phyloP scores from a whole-genome alignment of 2,329 filamentous ascomycete species.

The Epichloe bromicola region DNA sequence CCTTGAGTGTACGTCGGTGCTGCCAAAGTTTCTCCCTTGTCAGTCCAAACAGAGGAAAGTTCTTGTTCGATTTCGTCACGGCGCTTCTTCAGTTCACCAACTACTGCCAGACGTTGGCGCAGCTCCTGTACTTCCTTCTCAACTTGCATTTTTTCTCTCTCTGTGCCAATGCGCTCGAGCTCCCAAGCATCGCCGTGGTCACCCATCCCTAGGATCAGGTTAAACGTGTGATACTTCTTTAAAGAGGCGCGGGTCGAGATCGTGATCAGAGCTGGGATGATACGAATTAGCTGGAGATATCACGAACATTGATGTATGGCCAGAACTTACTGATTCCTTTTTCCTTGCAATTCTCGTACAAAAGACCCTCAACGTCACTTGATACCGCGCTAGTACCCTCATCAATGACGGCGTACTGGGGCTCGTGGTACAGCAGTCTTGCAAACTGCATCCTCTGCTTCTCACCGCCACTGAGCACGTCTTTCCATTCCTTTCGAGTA shows the following conservation, averaged over 20 bases:
- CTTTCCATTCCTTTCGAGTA: conserved; percentile 95
- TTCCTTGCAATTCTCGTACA: conserved; percentile 89
- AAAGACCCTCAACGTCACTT: conserved; percentile 80
- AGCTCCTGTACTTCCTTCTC: conserved; percentile 84
- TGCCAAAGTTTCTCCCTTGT: conserved; percentile 33
- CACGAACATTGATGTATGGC: background rate
- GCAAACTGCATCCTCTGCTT: conserved; percentile 94
- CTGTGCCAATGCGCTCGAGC: conserved; percentile 85
- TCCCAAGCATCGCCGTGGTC: conserved; percentile 79
- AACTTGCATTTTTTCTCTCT: conserved; percentile 81
- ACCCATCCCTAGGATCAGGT: conserved; percentile 72
- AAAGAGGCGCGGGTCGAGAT: conserved; percentile 89
- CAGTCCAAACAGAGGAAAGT: conserved; percentile 51
- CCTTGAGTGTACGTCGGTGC: conserved; percentile 30
- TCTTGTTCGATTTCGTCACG: conserved; percentile 73
- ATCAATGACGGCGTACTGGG: conserved; percentile 85
- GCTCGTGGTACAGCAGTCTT: conserved; percentile 84
- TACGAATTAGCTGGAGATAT: conserved; percentile 5
- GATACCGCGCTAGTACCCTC: conserved; percentile 92
- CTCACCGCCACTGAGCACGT: conserved; percentile 91
- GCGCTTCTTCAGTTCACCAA: conserved; percentile 71
- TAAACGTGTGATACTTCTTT: conserved; percentile 91
- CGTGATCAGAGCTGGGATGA: conserved; percentile 64
- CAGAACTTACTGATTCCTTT: conserved; percentile 71
- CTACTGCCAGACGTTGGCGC: conserved; percentile 63